A percentile compares a stretch with the other conserved stretches of the same genome.
Conservation (phyloP, 306 rosid species). For the Calophaca sinica region DNA sequence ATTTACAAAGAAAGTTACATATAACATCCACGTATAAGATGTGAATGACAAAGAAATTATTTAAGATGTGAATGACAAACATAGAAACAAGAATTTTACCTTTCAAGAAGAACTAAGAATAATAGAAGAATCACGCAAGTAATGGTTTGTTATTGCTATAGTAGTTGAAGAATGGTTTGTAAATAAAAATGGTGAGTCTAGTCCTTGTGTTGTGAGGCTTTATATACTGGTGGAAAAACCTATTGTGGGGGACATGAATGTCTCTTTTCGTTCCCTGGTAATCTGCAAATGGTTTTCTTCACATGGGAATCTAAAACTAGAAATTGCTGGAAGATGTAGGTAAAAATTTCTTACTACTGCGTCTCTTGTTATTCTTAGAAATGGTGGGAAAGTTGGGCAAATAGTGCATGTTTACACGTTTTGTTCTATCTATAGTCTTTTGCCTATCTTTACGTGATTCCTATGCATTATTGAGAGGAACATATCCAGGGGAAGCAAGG, state of each 20-base stretch:
- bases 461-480: constrained; percentile 82
- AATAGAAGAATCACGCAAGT: constrained; percentile 27
- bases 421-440: constrained; percentile 42
- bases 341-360: constrained; percentile 29
- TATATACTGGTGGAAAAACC: constrained; percentile 65
- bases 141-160: constrained; percentile 40
- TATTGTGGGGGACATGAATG: constrained; percentile 56
- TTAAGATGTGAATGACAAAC: constrained; percentile 29
- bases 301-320: constrained; percentile 51
- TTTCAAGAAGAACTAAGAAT: constrained; percentile 43
- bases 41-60: constrained; percentile 38
- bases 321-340: constrained; percentile 39
- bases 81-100: constrained; percentile 53
- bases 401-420: constrained; percentile 50
- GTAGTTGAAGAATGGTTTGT: constrained; percentile 39
- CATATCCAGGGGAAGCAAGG: constrained; percentile 60
- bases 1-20: constrained; percentile 32
- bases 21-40: background rate
- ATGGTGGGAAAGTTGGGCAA: constrained; percentile 50
- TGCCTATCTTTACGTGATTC: constrained; percentile 78
- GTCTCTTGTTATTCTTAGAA: constrained; percentile 38
- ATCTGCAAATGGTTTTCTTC: constrained; percentile 48
- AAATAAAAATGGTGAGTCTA: constrained; percentile 57
- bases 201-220: constrained; percentile 53
- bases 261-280: constrained; percentile 54